These are phyloP conservation scores for Pseudoturritis turrita DNA, from an alignment of 345 rosid species.

Conservation along the genomic window DNA sequence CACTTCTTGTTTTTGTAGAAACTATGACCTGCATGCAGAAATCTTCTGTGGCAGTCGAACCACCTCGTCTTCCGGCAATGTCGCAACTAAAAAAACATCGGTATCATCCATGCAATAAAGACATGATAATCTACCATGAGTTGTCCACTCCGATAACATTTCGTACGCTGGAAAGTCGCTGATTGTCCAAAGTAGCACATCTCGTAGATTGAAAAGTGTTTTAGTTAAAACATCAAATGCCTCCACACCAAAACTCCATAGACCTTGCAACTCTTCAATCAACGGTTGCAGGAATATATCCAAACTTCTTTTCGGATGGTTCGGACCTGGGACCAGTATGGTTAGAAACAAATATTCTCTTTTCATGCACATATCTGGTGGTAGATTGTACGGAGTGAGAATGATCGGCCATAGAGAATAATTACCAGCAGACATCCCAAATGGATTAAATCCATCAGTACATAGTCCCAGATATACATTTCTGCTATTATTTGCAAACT, in stretches of 20 bases:
- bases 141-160: no score
- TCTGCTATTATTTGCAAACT: background rate
- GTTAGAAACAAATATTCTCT: background rate
- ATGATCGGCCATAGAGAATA: background rate
- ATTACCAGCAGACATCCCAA: background rate
- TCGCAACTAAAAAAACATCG: no score
- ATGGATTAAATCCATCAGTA: background rate
- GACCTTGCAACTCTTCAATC: background rate
- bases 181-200: background rate
- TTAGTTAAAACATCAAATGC: background rate
- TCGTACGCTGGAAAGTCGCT: background rate
- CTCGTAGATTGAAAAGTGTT: background rate
- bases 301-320: background rate
- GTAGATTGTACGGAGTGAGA: background rate
- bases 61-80: background rate
- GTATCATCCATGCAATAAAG: no score
- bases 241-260: background rate
- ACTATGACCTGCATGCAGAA: no score
- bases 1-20: no score
- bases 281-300: background rate
- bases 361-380: background rate
- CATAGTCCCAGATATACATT: background rate
- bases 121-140: no score
- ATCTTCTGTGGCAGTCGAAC: background rate
- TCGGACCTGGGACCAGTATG: background rate